Conservation (phyloP, 139 green algal genomes). For the Chlamydomonas sphaeroides region DNA sequence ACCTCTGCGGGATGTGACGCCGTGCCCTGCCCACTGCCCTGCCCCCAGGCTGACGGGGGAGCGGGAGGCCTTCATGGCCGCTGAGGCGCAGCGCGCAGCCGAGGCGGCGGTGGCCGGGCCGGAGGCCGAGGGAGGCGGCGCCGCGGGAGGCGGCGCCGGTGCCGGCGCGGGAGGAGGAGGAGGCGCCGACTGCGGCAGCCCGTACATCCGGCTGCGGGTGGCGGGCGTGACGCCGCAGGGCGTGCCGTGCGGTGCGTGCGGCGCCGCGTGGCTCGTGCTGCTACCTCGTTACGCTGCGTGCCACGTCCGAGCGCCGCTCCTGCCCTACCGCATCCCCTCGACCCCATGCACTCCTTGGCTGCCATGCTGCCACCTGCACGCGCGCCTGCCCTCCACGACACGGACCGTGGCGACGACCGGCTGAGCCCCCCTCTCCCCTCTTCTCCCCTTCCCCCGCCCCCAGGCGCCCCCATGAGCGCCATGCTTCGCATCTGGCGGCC, state of each 20-base stretch:
- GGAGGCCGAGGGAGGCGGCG: neutral
- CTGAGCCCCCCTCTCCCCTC: neutral
- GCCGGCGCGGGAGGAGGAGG: neutral
- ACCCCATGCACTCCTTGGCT: too few relatives aligned
- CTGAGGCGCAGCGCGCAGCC: neutral
- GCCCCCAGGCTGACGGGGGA: constrained; percentile 9
- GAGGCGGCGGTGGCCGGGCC: neutral
- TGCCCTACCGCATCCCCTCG: too few relatives aligned
- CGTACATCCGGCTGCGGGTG: constrained; percentile 20
- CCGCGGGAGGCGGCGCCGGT: neutral
- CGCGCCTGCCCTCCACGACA: too few relatives aligned
- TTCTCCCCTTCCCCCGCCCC: neutral
- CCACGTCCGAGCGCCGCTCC: too few relatives aligned
- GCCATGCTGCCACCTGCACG: too few relatives aligned
- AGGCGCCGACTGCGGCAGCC: neutral
- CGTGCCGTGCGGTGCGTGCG: neutral
- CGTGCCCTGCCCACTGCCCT: neutral
- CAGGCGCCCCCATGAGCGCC: neutral
- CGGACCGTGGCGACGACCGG: too few relatives aligned
- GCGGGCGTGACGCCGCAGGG: constrained; percentile 8
- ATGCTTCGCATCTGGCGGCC: constrained; percentile 29
- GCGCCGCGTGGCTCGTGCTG: too few relatives aligned
- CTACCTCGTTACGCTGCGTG: too few relatives aligned
- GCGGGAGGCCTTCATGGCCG: constrained; percentile 4
- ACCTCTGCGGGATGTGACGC: neutral